Conservation (phyloP, 2,329 filamentous ascomycete species). For the Verticillium klebahnii region DNA sequence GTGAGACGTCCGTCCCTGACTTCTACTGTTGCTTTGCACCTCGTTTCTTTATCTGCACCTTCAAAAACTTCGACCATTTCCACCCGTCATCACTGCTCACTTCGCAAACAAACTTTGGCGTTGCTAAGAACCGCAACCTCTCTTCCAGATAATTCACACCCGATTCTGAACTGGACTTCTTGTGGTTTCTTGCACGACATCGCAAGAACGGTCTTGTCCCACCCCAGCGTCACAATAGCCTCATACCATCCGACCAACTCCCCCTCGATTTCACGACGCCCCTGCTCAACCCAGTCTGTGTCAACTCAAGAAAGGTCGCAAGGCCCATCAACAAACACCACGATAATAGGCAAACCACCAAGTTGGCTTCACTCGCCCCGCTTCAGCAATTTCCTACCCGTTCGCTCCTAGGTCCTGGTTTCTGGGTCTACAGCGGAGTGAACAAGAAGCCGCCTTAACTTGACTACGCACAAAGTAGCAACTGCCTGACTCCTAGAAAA, state of each 20-base stretch:
- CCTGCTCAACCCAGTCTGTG: background rate
- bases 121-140: background rate
- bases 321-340: constrained; percentile 4
- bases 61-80: background rate
- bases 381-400: constrained; percentile 69
- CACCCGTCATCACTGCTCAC: background rate
- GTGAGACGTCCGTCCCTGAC: background rate
- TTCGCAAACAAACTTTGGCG: background rate
- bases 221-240: background rate
- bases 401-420: constrained; percentile 87
- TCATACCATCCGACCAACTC: background rate
- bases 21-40: background rate
- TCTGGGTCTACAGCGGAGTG: constrained; percentile 94
- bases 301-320: constrained; percentile 5
- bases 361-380: constrained; percentile 85
- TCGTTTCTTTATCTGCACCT: background rate
- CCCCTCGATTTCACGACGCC: background rate
- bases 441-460: constrained; percentile 98
- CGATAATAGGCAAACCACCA: constrained; percentile 53
- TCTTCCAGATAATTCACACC: too few relatives aligned
- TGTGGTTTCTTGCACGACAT: background rate
- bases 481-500: constrained; percentile 21
- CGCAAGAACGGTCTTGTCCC: background rate
- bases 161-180: too few relatives aligned
- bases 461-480: background rate